Evolutionary conservation across 2,329 filamentous ascomycete species (phyloP).

Genomic region (Cadophora sp.): DNA sequence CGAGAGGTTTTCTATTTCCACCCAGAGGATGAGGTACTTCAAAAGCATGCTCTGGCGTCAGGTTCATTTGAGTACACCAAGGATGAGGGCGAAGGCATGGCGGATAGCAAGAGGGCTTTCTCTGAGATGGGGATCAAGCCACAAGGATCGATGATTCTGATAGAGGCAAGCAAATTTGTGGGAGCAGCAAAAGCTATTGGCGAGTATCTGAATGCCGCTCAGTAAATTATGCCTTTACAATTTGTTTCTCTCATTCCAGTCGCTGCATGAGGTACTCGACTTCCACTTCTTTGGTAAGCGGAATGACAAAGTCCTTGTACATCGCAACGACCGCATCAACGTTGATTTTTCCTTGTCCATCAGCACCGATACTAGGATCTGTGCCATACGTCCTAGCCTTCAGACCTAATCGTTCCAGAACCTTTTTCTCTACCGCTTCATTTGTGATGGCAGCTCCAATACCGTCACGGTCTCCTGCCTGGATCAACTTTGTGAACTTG

Average conservation of each 20-base stretch:
- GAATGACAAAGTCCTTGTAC: constrained; percentile 94
- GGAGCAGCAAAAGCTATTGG: constrained; percentile 76
- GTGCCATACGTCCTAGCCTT: constrained; percentile 95
- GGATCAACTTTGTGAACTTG: constrained; percentile 82
- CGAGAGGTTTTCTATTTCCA: constrained; percentile 87
- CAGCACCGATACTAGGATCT: constrained; percentile 73
- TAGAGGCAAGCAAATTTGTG: constrained; percentile 80
- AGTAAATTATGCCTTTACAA: constrained; percentile 45
- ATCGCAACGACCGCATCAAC: constrained; percentile 88
- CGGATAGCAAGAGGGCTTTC: constrained; percentile 93
- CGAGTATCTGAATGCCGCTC: constrained; percentile 70
- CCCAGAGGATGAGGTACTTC: constrained; percentile 89
- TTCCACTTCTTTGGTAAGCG: constrained; percentile 96
- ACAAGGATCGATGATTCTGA: constrained; percentile 83
- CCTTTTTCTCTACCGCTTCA: constrained; percentile 85
- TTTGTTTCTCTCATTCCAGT: constrained; percentile 50
- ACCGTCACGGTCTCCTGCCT: constrained; percentile 76
- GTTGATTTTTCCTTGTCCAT: constrained; percentile 80
- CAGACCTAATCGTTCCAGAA: constrained; percentile 82
- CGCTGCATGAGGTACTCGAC: constrained; percentile 98
- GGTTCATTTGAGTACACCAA: constrained; percentile 81
- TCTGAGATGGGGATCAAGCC: constrained; percentile 90
- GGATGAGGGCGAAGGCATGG: constrained; percentile 75
- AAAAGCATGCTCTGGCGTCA: constrained; percentile 74
- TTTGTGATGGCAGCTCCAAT: constrained; percentile 94